Evolutionary conservation across 2,329 filamentous ascomycete genomes (phyloP).

Genomic region (Neofusicoccum sp.): DNA sequence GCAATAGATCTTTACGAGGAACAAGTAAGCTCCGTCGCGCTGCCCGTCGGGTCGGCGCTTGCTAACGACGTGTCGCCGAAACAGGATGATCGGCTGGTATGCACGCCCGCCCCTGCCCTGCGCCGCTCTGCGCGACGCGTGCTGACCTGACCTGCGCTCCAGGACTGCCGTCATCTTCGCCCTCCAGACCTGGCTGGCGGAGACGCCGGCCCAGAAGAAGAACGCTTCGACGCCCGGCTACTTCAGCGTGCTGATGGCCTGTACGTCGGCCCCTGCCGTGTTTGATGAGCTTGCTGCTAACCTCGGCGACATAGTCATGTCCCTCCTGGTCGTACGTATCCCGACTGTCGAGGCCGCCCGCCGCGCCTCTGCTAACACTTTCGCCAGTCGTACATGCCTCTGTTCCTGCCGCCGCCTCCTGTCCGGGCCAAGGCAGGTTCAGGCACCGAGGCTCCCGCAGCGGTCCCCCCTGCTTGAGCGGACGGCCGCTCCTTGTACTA

Average conservation of each 20-base stretch:
- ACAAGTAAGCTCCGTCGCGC: conserved; percentile 62
- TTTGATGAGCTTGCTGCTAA: conserved; percentile 20
- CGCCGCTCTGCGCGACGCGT: conserved; percentile 7
- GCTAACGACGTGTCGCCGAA: conserved; percentile 22
- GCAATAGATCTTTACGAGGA: conserved; percentile 79
- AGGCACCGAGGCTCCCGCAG: conserved; percentile 52
- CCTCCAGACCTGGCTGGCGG: conserved; percentile 75
- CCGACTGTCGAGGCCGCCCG: neutral
- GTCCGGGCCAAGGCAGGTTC: conserved; percentile 37
- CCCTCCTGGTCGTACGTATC: conserved; percentile 47
- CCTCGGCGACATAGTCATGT: conserved; percentile 41
- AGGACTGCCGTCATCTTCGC: conserved; percentile 76
- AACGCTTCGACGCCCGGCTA: conserved; percentile 69
- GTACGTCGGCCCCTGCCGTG: conserved; percentile 52
- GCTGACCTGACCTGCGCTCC: conserved; percentile 23
- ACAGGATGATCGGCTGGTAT: conserved; percentile 66
- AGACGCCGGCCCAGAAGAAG: conserved; percentile 69
- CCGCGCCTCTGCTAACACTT: conserved; percentile 33
- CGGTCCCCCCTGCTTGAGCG: conserved; percentile 44
- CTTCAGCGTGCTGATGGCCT: conserved; percentile 77
- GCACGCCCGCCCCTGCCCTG: conserved; percentile 24
- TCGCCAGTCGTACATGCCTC: conserved; percentile 63
- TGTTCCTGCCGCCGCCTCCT: conserved; percentile 63
- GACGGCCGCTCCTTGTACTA: neutral
- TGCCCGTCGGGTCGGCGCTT: neutral